Conservation (phyloP, 2,329 filamentous ascomycete genomes). For the Magnaporthiopsis incrustans region DNA sequence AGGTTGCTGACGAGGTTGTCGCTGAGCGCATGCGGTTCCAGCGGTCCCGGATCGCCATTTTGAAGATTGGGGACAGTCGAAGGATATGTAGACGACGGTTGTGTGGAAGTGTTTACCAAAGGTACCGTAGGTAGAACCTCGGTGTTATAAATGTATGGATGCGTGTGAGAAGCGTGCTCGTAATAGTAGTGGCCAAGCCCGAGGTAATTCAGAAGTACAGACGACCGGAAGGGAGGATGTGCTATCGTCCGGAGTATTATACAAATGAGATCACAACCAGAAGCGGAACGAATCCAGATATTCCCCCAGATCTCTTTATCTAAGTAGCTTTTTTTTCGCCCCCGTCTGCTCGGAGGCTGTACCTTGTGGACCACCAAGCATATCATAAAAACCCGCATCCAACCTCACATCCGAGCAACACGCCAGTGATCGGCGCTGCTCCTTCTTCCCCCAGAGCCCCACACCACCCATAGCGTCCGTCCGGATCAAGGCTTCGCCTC, state of each 20-base stretch:
- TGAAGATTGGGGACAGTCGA: background rate
- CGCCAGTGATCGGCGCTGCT: background rate
- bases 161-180: background rate
- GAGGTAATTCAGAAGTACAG: no score
- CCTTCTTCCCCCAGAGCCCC: no score
- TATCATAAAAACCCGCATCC: background rate
- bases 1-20: slow-evolving; percentile 3
- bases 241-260: no score
- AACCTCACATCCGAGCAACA: background rate
- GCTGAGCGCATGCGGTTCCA: slow-evolving; percentile 12
- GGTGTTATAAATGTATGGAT: background rate
- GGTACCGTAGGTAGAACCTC: no score
- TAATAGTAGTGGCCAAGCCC: background rate
- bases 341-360: no score
- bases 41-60: slow-evolving; percentile 15
- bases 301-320: background rate
- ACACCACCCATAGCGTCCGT: background rate
- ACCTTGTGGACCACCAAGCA: background rate
- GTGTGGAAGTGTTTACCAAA: background rate
- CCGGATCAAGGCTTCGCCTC: background rate
- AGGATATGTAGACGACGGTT: background rate
- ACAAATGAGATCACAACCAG: no score
- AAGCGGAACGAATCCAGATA: no score
- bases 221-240: no score
- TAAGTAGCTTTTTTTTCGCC: no score